Percentiles rank a stretch among this genome's conserved stretches.
Evolutionary conservation across 805 yeast species (phyloP).

Genomic region (Candida suzukii): DNA sequence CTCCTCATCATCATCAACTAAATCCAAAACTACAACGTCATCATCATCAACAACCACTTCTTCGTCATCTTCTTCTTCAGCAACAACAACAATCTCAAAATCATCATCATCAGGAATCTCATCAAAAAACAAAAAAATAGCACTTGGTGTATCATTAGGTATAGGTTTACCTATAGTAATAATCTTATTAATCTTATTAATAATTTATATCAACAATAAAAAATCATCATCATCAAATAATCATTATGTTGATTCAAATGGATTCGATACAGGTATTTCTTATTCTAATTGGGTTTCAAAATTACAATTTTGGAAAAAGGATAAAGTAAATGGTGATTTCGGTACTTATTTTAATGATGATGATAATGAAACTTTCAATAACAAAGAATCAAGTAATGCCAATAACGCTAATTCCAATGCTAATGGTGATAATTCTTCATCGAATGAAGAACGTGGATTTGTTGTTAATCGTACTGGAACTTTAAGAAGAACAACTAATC

Average conservation of each 20-base stretch:
- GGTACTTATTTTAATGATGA: slow-evolving; percentile 13
- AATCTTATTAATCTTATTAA: slow-evolving; percentile 7
- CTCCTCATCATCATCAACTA: slow-evolving; percentile 3
- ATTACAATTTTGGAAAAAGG: slow-evolving; percentile 19
- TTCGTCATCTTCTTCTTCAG: slow-evolving; percentile 13
- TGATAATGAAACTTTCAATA: slow-evolving; percentile 5
- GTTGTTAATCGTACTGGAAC: slow-evolving; percentile 24
- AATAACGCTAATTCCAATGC: neutral
- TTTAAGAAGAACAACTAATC: slow-evolving; percentile 18
- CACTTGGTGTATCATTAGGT: slow-evolving; percentile 67
- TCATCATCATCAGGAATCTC: slow-evolving; percentile 35
- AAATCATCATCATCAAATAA: slow-evolving; percentile 11
- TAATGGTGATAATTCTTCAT: neutral
- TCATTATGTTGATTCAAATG: slow-evolving; percentile 29
- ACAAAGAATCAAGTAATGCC: slow-evolving; percentile 3
- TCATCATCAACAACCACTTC: slow-evolving; percentile 7
- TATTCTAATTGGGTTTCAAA: slow-evolving; percentile 18
- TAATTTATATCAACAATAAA: too few relatives aligned
- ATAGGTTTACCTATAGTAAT: slow-evolving; percentile 54
- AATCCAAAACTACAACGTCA: slow-evolving; percentile 1
- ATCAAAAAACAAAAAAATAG: slow-evolving; percentile 41
- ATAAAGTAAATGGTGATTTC: slow-evolving; percentile 16
- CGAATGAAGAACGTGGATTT: slow-evolving; percentile 18
- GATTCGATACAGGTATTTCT: slow-evolving; percentile 23
- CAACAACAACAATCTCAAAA: slow-evolving; percentile 9